Percentiles rank a stretch among this genome's conserved stretches.
phyloP scores from a whole-genome alignment of 1,139 yeast genomes.

The Lodderomyces elongisporus region DNA sequence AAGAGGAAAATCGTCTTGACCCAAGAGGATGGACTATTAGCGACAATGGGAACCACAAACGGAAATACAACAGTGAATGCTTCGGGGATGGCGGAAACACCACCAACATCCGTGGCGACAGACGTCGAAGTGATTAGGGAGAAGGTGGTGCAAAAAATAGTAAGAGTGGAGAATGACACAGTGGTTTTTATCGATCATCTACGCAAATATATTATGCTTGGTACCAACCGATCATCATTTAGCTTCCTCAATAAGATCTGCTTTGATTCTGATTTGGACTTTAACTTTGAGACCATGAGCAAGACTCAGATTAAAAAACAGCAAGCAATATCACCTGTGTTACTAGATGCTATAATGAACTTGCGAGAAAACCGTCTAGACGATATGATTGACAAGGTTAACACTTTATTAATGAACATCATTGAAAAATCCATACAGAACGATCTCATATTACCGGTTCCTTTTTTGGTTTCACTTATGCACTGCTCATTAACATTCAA shows the following conservation, averaged over 20 bases:
- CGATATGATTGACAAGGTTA: conserved; percentile 34
- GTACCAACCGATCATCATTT: conserved; percentile 45
- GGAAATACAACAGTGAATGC: neutral
- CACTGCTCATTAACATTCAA: conserved; percentile 51
- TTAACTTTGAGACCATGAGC: conserved; percentile 27
- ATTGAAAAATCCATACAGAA: conserved; percentile 22
- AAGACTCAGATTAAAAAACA: conserved; percentile 21
- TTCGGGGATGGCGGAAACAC: no score
- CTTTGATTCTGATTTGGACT: conserved; percentile 30
- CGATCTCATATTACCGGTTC: conserved; percentile 36
- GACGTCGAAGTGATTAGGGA: neutral
- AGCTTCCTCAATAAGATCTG: conserved; percentile 46
- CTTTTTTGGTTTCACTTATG: conserved; percentile 51
- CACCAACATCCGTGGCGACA: neutral
- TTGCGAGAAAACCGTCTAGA: conserved; percentile 43
- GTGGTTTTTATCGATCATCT: conserved; percentile 32
- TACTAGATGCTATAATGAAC: conserved; percentile 34
- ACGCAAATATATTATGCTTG: conserved; percentile 43
- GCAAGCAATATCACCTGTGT: conserved; percentile 28
- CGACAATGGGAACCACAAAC: neutral
- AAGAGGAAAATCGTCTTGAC: conserved; percentile 4
- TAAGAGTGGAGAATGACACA: conserved; percentile 31
- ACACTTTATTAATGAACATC: conserved; percentile 34
- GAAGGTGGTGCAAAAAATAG: conserved; percentile 12
- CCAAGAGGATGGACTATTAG: neutral